A percentile compares a stretch with the other conserved stretches of the same genome.
Conservation (phyloP, 2,329 filamentous ascomycete species). For the Phoma sp. region DNA sequence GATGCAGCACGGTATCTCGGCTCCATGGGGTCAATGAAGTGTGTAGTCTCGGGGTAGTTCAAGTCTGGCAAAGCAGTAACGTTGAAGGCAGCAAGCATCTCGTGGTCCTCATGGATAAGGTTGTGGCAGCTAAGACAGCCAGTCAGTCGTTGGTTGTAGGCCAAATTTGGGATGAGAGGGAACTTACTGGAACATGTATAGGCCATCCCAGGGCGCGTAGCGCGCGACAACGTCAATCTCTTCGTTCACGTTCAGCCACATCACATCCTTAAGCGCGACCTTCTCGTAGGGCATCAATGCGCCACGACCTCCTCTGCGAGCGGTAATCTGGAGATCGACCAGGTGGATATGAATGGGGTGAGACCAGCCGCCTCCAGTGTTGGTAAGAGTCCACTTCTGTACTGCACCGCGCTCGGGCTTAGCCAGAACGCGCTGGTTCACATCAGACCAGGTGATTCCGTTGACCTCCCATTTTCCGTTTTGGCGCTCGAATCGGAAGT, state of each 20-base stretch:
- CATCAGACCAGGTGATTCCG: constrained; percentile 42
- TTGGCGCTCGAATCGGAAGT: constrained; percentile 42
- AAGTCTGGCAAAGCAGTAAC: constrained; percentile 42
- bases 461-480: constrained; percentile 48
- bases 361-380: constrained; percentile 58
- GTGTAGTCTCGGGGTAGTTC: constrained; percentile 42
- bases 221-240: constrained; percentile 37
- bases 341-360: constrained; percentile 65
- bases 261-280: constrained; percentile 63
- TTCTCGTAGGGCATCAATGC: constrained; percentile 60
- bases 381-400: constrained; percentile 51
- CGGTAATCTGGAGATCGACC: constrained; percentile 62
- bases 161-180: not conserved
- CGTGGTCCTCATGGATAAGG: constrained; percentile 53
- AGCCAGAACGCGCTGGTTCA: constrained; percentile 44
- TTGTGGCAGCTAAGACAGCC: constrained; percentile 46
- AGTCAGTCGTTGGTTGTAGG: not conserved
- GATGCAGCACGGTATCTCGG: constrained; percentile 27
- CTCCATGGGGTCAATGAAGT: constrained; percentile 43
- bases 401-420: constrained; percentile 43
- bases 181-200: constrained; percentile 55
- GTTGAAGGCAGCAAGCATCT: constrained; percentile 55
- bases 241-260: constrained; percentile 60
- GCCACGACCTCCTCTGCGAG: constrained; percentile 52
- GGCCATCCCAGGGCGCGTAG: constrained; percentile 52